These are phyloP conservation scores for Naganishia albida DNA, from an alignment of 1,284 basidiomycete genomes.

Conservation along the genomic window DNA sequence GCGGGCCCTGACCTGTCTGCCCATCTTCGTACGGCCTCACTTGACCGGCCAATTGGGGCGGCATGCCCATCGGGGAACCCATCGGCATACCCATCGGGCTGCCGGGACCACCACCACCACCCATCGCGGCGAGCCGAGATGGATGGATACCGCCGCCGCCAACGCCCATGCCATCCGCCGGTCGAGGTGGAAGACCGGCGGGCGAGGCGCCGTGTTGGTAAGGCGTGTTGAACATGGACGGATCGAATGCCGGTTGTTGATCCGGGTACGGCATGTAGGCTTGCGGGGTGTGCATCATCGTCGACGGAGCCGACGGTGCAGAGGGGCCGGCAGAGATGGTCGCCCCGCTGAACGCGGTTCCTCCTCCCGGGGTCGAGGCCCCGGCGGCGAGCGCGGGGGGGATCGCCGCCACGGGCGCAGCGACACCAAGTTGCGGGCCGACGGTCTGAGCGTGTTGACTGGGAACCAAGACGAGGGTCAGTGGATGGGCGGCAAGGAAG, in stretches of 20 bases:
- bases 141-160: conserved; percentile 26
- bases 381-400: conserved; percentile 43
- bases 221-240: conserved; percentile 34
- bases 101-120: conserved; percentile 32
- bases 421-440: conserved; percentile 77
- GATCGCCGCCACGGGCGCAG: conserved; percentile 31
- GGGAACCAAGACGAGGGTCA: conserved; percentile 30
- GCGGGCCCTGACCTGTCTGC: conserved; percentile 58
- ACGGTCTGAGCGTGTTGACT: conserved; percentile 58
- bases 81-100: conserved; percentile 15
- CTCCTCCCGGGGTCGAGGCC: conserved; percentile 55
- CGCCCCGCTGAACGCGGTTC: conserved; percentile 46
- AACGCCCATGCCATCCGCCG: conserved; percentile 37
- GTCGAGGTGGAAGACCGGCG: conserved; percentile 40
- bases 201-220: conserved; percentile 29
- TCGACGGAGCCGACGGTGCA: conserved; percentile 40
- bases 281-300: not conserved
- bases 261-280: conserved; percentile 59
- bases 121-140: conserved; percentile 35
- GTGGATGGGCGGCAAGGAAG: too few relatives aligned
- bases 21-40: conserved; percentile 54
- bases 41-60: conserved; percentile 41
- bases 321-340: conserved; percentile 53
- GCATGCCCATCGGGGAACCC: conserved; percentile 55
- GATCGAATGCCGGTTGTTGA: conserved; percentile 34